Percentiles rank a stretch among this genome's conserved stretches.
Evolutionary conservation across 208 protist genomes (phyloP).

Genomic region (Trypanosoma grayi): DNA sequence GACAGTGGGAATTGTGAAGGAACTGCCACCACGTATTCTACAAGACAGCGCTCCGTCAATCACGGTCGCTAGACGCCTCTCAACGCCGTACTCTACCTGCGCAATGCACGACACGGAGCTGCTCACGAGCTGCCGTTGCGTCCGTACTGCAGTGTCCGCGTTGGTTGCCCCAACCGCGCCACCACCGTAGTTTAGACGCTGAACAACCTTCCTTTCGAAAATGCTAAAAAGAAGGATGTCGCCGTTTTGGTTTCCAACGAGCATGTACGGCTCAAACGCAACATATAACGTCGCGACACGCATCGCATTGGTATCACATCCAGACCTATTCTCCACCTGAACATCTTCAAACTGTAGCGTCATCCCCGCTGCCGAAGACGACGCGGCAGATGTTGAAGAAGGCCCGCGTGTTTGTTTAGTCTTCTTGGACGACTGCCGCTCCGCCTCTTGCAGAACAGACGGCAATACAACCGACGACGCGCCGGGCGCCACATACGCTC

Average conservation of each 20-base stretch:
- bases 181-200: constrained; percentile 70
- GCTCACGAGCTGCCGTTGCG: constrained; percentile 41
- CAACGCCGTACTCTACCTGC: constrained; percentile 68
- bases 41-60: constrained; percentile 43
- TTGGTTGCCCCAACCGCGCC: constrained; percentile 5
- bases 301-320: background rate
- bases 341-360: constrained; percentile 1
- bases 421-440: background rate
- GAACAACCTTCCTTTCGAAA: constrained; percentile 60
- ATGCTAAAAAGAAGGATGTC: constrained; percentile 73
- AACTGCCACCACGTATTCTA: constrained; percentile 31
- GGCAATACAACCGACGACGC: background rate
- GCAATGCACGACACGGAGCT: constrained; percentile 70
- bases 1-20: constrained; percentile 24
- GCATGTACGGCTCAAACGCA: constrained; percentile 73
- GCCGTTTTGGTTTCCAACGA: constrained; percentile 86
- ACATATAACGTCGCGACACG: constrained; percentile 60
- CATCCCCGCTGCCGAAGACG: background rate
- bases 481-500: constrained; percentile 15
- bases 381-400: background rate
- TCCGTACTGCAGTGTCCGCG: constrained; percentile 7
- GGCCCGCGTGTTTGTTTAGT: background rate
- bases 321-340: background rate
- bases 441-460: constrained; percentile 1
- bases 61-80: constrained; percentile 49